A percentile compares a stretch with the other conserved stretches of the same genome.
phyloP scores from a whole-genome alignment of 1,284 basidiomycete genomes.

The Limonomyces culmigenus region DNA sequence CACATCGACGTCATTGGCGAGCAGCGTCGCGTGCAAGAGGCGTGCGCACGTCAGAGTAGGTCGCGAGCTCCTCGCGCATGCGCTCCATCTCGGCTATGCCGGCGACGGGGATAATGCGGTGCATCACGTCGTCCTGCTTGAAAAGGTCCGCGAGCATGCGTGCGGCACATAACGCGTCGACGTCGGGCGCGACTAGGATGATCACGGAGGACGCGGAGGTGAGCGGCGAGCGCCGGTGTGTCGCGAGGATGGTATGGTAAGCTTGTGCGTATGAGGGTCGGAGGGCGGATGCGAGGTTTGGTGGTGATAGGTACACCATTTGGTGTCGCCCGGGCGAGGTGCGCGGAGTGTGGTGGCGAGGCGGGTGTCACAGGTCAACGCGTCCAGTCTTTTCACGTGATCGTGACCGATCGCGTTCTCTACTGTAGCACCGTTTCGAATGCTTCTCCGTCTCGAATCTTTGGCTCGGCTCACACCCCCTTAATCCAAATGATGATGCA shows the following conservation, averaged over 20 bases:
- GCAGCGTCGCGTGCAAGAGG: neutral
- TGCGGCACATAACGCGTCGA: conserved; percentile 81
- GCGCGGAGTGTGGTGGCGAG: too few species aligned
- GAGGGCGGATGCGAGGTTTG: conserved; percentile 38
- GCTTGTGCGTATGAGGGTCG: conserved; percentile 63
- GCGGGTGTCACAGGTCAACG: too few species aligned
- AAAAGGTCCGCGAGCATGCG: conserved; percentile 83
- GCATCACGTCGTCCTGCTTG: conserved; percentile 86
- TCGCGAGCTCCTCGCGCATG: conserved; percentile 49
- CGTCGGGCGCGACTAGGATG: conserved; percentile 76
- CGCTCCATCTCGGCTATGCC: conserved; percentile 64
- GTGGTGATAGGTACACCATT: conserved; percentile 58
- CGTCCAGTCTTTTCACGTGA: too few species aligned
- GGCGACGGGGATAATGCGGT: conserved; percentile 84
- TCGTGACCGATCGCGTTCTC: too few species aligned
- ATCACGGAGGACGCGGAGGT: conserved; percentile 70
- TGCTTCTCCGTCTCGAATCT: too few species aligned
- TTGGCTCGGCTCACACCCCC: too few species aligned
- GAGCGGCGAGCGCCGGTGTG: conserved; percentile 57
- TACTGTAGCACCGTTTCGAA: too few species aligned
- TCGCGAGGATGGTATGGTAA: conserved; percentile 59
- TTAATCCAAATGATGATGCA: too few species aligned
- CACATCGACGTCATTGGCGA: conserved; percentile 4
- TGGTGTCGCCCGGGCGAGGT: too few species aligned
- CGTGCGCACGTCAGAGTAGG: conserved; percentile 50